Evolutionary conservation across 2,329 filamentous ascomycete genomes (phyloP).

Genomic region (Hymenoscyphus albidus): DNA sequence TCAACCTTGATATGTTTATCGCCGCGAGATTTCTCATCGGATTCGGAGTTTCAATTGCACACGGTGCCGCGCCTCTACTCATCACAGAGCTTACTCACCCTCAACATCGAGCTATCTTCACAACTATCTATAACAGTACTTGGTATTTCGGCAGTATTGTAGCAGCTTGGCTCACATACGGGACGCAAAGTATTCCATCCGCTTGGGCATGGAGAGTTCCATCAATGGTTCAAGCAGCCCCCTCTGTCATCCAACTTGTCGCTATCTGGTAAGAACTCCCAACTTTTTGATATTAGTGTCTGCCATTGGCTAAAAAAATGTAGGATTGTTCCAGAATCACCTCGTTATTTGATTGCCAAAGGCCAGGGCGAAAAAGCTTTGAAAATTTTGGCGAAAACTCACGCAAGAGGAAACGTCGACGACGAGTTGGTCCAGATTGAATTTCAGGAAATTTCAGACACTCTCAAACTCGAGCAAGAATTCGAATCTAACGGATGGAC

Average conservation of each 20-base stretch:
- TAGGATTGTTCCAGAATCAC: conserved; percentile 38
- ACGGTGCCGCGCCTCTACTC: conserved; percentile 34
- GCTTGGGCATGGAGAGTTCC: conserved; percentile 37
- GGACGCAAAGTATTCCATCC: conserved; percentile 38
- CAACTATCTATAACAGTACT: conserved; percentile 44
- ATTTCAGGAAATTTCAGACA: conserved; percentile 43
- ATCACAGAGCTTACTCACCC: conserved; percentile 46
- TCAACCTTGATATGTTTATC: conserved; percentile 43
- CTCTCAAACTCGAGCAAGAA: conserved; percentile 43
- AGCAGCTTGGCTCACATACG: conserved; percentile 45
- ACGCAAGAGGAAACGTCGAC: conserved; percentile 38
- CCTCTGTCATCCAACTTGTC: conserved; percentile 29
- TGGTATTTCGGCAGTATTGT: conserved; percentile 45
- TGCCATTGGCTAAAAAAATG: neutral
- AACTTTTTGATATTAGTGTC: neutral
- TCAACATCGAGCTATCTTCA: conserved; percentile 46
- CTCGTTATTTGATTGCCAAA: conserved; percentile 41
- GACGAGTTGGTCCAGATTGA: conserved; percentile 41
- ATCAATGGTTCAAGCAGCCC: conserved; percentile 33
- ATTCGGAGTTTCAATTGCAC: conserved; percentile 35
- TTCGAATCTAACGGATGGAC: conserved; percentile 43
- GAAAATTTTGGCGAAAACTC: conserved; percentile 47
- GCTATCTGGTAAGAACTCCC: conserved; percentile 26
- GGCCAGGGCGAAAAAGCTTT: conserved; percentile 47
- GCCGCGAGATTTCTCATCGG: conserved; percentile 39